A percentile compares a stretch with the other conserved stretches of the same genome.
These are phyloP conservation scores for Isoetes taiwanensis DNA, from an alignment of 75 land plant species.

Conservation along the genomic window DNA sequence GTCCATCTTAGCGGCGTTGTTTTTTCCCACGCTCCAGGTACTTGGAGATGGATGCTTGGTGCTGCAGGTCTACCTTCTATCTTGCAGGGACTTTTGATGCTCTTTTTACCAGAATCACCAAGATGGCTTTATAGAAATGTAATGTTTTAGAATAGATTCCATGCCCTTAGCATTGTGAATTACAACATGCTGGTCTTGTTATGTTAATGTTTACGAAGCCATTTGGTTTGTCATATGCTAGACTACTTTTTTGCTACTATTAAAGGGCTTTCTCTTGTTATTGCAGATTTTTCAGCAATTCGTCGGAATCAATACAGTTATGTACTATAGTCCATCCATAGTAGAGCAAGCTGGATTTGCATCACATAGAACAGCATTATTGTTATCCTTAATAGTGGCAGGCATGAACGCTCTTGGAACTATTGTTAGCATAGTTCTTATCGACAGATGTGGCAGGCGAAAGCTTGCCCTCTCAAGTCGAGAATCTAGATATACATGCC, in stretches of 20 bases:
- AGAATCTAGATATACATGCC: too few species aligned
- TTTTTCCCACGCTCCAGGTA: slow-evolving; percentile 75
- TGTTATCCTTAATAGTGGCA: slow-evolving; percentile 63
- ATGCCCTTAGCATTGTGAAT: too few species aligned
- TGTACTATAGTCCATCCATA: slow-evolving; percentile 95
- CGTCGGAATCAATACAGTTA: slow-evolving; percentile 90
- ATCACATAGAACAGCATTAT: slow-evolving; percentile 61
- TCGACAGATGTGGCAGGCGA: slow-evolving; percentile 1
- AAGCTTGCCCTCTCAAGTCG: slow-evolving; percentile 58
- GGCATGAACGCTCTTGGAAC: slow-evolving; percentile 85
- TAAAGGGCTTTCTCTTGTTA: too few species aligned
- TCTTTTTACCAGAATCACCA: slow-evolving; percentile 70
- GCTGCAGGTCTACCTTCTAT: slow-evolving; percentile 59
- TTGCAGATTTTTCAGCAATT: slow-evolving; percentile 76
- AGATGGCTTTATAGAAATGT: slow-evolving; percentile 59
- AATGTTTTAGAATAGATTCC: too few species aligned
- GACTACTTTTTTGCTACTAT: too few species aligned
- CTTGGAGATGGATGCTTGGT: slow-evolving; percentile 90
- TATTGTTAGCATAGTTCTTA: slow-evolving; percentile 36
- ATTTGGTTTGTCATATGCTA: too few species aligned
- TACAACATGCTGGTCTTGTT: slow-evolving; percentile 2
- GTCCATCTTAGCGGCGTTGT: too few species aligned
- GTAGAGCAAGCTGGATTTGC: slow-evolving; percentile 89
- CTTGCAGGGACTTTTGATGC: slow-evolving; percentile 51
- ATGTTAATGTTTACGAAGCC: too few species aligned